These are phyloP conservation scores for Mycena albidolilacea DNA, from an alignment of 768 basidiomycete species.

Conservation along the genomic window DNA sequence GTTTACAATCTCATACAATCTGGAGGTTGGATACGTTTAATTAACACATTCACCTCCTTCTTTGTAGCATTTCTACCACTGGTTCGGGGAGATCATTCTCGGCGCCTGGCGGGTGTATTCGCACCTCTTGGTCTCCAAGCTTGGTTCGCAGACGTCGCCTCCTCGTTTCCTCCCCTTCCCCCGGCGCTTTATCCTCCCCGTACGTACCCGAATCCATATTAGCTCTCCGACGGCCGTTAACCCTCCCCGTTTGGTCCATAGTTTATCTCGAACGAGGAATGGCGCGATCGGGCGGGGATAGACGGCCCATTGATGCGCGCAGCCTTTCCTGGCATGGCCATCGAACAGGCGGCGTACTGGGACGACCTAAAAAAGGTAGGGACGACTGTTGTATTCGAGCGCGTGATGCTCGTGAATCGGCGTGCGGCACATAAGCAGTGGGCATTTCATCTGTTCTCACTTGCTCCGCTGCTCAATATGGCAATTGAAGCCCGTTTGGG, in stretches of 20 bases:
- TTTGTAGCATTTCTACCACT: conserved; percentile 61
- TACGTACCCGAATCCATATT: conserved; percentile 37
- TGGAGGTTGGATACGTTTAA: neutral
- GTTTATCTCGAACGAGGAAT: conserved; percentile 52
- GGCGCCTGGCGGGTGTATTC: conserved; percentile 60
- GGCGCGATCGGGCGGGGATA: conserved; percentile 75
- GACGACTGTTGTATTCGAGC: conserved; percentile 72
- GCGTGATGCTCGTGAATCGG: conserved; percentile 73
- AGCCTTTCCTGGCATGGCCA: conserved; percentile 71
- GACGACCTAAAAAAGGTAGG: conserved; percentile 63
- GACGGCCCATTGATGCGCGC: conserved; percentile 76
- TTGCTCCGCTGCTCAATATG: neutral
- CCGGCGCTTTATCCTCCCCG: conserved; percentile 54
- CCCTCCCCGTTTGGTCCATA: neutral
- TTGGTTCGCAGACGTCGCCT: neutral
- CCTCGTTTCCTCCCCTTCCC: conserved; percentile 39
- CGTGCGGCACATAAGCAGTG: conserved; percentile 70
- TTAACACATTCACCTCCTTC: neutral
- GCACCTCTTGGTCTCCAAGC: conserved; percentile 14
- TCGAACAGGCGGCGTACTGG: conserved; percentile 77
- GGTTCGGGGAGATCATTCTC: conserved; percentile 64
- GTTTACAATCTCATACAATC: conserved; percentile 29
- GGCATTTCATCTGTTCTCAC: conserved; percentile 28
- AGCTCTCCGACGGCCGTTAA: neutral
- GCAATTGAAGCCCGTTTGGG: conserved; percentile 44